Base-by-base conservation (phyloP, 495 filamentous ascomycete genomes). In the Penicillium paxilli region DNA sequence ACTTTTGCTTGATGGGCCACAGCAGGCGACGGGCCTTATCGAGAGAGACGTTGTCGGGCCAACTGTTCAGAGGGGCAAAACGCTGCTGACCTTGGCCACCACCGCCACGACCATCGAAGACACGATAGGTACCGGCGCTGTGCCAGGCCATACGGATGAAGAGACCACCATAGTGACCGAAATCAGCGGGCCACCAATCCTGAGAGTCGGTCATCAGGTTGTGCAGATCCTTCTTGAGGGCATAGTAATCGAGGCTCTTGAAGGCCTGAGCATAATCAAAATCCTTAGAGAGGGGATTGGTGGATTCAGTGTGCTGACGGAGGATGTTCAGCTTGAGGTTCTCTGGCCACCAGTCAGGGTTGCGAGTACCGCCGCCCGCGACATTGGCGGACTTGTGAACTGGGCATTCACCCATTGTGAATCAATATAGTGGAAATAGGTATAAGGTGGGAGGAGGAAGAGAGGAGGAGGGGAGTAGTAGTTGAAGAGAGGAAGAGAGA, bases 1-100 rank as follows among this genome's bases (percentile, higher is more conserved):
- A 90, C 78, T 90, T 90, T 61, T 89, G 85, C 76, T 90, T 90
- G 73, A 90, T 83, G 61, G 87, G 87, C 87, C 87, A 90, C 48
- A 90, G 69, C 52, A 90, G 80, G 55, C 87, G 86, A 47, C 87
- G 87, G 30, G 85, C 86, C 80, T 90, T 90, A 80, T 90, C 87
- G 44, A 90, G 79, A 59, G 76, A 83, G 55, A 83, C 85, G 57
- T 90, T 90, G 73, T 90, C 87, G 51, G 87, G 87, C 87, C 87
- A 90, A 75, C 82, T 86, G 83, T 90, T 90, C 61, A 90, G 81
- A 10, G 87, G 87, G 14, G 87, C 86, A 57, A 90, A 89, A 26
- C 87, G 83, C 71, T 90, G 87, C 71, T 88, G 85, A 22, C 84
- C 87, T 60, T 82, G 71, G 37, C 86, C 86, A 60, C 84, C 86